Evolutionary conservation across 495 filamentous ascomycete species (phyloP).

Genomic region (Penicillium nucicola): DNA sequence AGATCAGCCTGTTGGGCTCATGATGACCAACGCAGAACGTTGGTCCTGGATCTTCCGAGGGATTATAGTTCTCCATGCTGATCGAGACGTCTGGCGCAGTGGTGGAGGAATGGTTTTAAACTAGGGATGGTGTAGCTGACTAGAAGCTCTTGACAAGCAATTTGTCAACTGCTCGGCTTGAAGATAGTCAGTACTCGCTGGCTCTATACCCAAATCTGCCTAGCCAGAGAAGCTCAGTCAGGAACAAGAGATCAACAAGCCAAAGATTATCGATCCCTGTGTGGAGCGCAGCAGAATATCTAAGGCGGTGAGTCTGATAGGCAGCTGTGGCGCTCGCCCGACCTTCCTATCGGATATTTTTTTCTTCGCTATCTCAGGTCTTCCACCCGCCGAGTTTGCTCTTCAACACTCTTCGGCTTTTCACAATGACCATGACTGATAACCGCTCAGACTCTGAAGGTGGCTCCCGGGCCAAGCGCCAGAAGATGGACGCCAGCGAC

Average conservation of each 20-base stretch:
- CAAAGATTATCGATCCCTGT: slow-evolving; percentile 23
- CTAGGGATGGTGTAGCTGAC: slow-evolving; percentile 5
- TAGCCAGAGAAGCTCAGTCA: not conserved
- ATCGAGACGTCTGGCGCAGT: slow-evolving; percentile 7
- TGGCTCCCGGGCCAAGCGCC: slow-evolving; percentile 45
- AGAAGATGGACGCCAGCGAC: slow-evolving; percentile 50
- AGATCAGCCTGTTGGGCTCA: slow-evolving; percentile 60
- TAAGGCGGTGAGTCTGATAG: slow-evolving; percentile 33
- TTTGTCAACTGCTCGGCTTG: not conserved
- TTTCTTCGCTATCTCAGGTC: slow-evolving; percentile 19
- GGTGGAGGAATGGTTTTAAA: slow-evolving; percentile 6
- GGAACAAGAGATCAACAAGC: slow-evolving; percentile 4
- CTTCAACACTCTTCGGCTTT: slow-evolving; percentile 15
- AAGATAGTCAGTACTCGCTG: not conserved
- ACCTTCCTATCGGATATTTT: slow-evolving; percentile 37
- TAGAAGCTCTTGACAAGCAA: not conserved
- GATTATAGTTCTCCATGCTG: slow-evolving; percentile 42
- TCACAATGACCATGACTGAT: slow-evolving; percentile 37
- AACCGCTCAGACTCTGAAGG: slow-evolving; percentile 40
- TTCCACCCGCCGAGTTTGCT: not conserved
- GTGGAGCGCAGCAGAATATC: slow-evolving; percentile 29
- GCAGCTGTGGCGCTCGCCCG: slow-evolving; percentile 28
- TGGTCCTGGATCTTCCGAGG: slow-evolving; percentile 55
- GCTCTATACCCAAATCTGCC: not conserved
- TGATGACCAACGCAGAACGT: slow-evolving; percentile 82